A percentile compares a stretch with the other conserved stretches of the same genome.
Conservation (phyloP, 2,329 filamentous ascomycete genomes). For the Chrysoporthe cubensis region DNA sequence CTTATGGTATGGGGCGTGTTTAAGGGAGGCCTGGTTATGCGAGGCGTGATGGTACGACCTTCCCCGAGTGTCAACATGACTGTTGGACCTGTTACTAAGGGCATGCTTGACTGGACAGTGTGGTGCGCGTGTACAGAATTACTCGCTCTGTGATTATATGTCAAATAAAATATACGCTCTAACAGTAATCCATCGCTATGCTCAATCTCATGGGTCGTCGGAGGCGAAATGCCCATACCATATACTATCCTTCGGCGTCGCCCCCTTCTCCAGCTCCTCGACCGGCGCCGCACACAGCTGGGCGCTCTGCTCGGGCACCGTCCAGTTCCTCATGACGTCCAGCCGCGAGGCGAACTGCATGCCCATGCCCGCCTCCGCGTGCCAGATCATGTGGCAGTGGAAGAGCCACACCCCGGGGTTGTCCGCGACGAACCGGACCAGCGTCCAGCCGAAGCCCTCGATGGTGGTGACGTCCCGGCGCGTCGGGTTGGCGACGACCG, state of each 20-base stretch:
- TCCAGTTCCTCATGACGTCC: constrained; percentile 48
- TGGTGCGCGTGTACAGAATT: neutral
- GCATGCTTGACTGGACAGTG: too few relatives aligned
- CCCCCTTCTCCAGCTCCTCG: constrained; percentile 52
- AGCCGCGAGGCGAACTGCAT: constrained; percentile 49
- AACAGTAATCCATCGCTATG: neutral
- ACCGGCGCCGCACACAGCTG: constrained; percentile 48
- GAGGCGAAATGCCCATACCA: constrained; percentile 44
- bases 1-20: too few relatives aligned
- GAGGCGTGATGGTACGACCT: too few relatives aligned
- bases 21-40: too few relatives aligned
- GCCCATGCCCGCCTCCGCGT: constrained; percentile 44
- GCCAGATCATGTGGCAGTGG: constrained; percentile 46
- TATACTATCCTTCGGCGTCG: constrained; percentile 52
- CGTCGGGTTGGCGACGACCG: constrained; percentile 45
- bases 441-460: constrained; percentile 54
- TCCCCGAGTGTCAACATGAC: too few relatives aligned
- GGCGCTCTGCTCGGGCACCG: constrained; percentile 49
- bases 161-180: neutral
- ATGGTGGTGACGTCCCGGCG: constrained; percentile 50
- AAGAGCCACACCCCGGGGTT: constrained; percentile 52
- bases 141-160: neutral
- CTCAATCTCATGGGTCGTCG: constrained; percentile 23
- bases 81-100: too few relatives aligned
- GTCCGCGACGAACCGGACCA: constrained; percentile 53